Conservation (phyloP, 2,329 filamentous ascomycete species). For the Curvularia verruculosa region DNA sequence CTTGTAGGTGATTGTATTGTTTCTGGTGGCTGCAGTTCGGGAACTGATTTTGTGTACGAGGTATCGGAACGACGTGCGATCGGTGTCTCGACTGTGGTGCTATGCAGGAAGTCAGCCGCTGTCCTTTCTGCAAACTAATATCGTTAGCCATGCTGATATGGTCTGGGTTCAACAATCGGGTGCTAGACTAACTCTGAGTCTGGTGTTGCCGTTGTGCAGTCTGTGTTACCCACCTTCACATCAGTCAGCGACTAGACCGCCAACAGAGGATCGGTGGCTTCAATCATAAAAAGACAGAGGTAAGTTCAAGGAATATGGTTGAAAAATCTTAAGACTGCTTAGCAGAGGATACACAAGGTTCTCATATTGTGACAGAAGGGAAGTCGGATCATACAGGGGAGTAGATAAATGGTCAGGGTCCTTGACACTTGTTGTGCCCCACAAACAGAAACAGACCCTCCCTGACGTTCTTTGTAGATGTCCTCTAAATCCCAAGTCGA, state of each 20-base stretch:
- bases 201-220: not conserved
- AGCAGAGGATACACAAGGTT: too few species aligned
- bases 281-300: too few species aligned
- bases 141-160: too few species aligned
- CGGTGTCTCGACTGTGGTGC: not conserved
- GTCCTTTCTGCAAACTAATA: not conserved
- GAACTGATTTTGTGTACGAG: not conserved
- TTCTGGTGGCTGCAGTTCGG: not conserved
- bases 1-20: not conserved
- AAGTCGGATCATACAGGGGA: not conserved
- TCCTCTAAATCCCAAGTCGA: not conserved
- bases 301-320: not conserved
- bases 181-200: not conserved
- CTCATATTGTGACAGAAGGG: not conserved
- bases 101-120: not conserved
- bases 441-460: too few species aligned
- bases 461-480: not conserved
- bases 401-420: not conserved
- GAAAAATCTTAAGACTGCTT: not conserved
- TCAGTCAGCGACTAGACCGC: not conserved
- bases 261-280: not conserved
- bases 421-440: not conserved
- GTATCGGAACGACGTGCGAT: not conserved
- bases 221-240: not conserved
- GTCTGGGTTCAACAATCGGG: not conserved